These are phyloP conservation scores for Acanthamoeba healyi DNA, from an alignment of 208 protist species.

Conservation along the genomic window DNA sequence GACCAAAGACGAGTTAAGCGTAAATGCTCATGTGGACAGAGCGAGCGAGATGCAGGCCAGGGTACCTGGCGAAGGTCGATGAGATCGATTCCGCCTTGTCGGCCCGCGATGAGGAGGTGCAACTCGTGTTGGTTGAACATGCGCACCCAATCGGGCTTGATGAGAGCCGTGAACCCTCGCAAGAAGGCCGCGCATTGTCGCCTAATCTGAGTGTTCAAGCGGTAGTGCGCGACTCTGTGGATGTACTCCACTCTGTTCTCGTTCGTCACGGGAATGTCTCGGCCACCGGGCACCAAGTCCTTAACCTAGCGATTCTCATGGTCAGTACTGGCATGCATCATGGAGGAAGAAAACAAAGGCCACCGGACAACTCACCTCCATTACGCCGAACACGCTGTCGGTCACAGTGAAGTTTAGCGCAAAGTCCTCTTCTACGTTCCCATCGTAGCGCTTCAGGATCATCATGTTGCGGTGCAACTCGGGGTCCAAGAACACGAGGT, in stretches of 20 bases:
- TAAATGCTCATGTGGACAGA: background rate
- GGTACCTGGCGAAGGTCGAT: slow-evolving; percentile 90
- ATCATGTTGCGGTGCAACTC: slow-evolving; percentile 93
- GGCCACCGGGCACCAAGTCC: slow-evolving; percentile 92
- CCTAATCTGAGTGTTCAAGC: slow-evolving; percentile 93
- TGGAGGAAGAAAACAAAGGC: no score
- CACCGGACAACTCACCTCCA: background rate
- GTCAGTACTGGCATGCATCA: background rate
- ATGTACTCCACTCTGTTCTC: slow-evolving; percentile 95
- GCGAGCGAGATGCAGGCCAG: background rate
- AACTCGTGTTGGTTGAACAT: slow-evolving; percentile 94
- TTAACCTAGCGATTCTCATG: background rate
- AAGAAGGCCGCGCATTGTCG: slow-evolving; percentile 93
- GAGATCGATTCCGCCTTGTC: slow-evolving; percentile 91
- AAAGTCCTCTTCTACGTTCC: slow-evolving; percentile 89
- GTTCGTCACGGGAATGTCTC: slow-evolving; percentile 91
- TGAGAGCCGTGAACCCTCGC: slow-evolving; percentile 87
- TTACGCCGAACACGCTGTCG: slow-evolving; percentile 18
- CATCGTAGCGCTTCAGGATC: slow-evolving; percentile 88
- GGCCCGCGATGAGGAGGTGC: slow-evolving; percentile 92
- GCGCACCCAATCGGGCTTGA: slow-evolving; percentile 79
- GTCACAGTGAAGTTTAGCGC: slow-evolving; percentile 67
- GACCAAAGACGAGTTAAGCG: background rate
- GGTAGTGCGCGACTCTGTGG: slow-evolving; percentile 94
- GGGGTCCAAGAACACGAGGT: slow-evolving; percentile 92